Conservation (phyloP, 805 yeast species). For the Nakazawaea anatomiae region DNA sequence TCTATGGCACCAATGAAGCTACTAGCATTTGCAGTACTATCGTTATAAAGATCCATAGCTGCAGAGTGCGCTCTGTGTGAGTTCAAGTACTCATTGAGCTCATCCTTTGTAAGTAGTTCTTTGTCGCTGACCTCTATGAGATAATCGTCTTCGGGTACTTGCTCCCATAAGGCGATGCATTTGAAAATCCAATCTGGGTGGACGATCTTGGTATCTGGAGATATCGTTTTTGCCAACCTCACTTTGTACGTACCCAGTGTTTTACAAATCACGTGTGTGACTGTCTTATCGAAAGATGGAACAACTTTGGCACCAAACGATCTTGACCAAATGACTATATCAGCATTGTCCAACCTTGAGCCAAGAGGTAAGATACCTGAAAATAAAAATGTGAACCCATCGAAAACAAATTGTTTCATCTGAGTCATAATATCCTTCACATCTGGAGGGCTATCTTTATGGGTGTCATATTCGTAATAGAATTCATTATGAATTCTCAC, state of each 20-base stretch:
- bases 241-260: constrained; percentile 82
- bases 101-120: constrained; percentile 35
- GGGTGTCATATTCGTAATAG: constrained; percentile 41
- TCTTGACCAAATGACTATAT: constrained; percentile 86
- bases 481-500: constrained; percentile 60
- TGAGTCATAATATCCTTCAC: constrained; percentile 65
- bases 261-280: constrained; percentile 86
- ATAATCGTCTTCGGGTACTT: constrained; percentile 57
- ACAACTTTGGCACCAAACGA: constrained; percentile 89
- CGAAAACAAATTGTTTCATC: constrained; percentile 65
- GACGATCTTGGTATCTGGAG: constrained; percentile 66
- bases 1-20: constrained; percentile 28
- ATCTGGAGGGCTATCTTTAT: constrained; percentile 41
- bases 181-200: constrained; percentile 90
- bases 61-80: constrained; percentile 18
- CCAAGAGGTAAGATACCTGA: constrained; percentile 92
- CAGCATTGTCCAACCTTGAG: constrained; percentile 63
- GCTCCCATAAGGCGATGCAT: constrained; percentile 75
- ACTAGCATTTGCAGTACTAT: constrained; percentile 8
- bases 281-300: constrained; percentile 58
- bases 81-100: constrained; percentile 38
- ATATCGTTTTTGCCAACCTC: constrained; percentile 61
- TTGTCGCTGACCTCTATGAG: constrained; percentile 45
- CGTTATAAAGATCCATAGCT: constrained; percentile 32
- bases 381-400: constrained; percentile 65